Conservation (phyloP, 2,329 filamentous ascomycete genomes). For the Stagonosporopsis rhizophila region DNA sequence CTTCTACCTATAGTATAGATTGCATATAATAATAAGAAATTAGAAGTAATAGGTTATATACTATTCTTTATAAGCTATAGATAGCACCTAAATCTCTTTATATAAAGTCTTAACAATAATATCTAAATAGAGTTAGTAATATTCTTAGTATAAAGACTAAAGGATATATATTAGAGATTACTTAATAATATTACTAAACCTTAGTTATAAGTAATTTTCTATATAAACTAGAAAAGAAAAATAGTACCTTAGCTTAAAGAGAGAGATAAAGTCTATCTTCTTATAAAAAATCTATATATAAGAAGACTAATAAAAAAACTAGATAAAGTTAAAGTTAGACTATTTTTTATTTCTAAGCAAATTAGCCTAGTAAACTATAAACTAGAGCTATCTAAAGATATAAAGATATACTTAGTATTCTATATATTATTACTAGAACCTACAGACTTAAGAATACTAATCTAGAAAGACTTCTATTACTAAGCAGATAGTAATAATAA, state of each 20-base stretch:
- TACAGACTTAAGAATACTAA: too few relatives aligned
- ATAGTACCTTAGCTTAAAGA: neutral
- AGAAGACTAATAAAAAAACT: neutral
- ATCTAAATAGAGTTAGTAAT: neutral
- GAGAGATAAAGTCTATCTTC: neutral
- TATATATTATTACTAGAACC: too few relatives aligned
- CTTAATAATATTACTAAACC: neutral
- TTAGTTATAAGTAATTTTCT: neutral
- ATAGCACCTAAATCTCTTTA: neutral
- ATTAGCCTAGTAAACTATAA: neutral
- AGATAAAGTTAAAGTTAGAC: neutral
- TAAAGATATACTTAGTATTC: too few relatives aligned
- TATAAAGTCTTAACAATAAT: too few relatives aligned
- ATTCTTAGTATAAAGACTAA: neutral
- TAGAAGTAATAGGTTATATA: neutral
- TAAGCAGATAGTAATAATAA: too few relatives aligned
- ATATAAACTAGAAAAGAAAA: neutral
- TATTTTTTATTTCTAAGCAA: neutral
- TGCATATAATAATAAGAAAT: neutral
- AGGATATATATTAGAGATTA: neutral
- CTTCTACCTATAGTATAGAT: neutral
- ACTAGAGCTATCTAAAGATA: neutral
- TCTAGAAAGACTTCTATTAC: too few relatives aligned
- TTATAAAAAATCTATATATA: neutral
- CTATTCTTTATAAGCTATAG: neutral